Percentiles rank a stretch among this genome's conserved stretches.
Conservation (phyloP, 2,329 filamentous ascomycete species). For the Chlorencoelia australis region DNA sequence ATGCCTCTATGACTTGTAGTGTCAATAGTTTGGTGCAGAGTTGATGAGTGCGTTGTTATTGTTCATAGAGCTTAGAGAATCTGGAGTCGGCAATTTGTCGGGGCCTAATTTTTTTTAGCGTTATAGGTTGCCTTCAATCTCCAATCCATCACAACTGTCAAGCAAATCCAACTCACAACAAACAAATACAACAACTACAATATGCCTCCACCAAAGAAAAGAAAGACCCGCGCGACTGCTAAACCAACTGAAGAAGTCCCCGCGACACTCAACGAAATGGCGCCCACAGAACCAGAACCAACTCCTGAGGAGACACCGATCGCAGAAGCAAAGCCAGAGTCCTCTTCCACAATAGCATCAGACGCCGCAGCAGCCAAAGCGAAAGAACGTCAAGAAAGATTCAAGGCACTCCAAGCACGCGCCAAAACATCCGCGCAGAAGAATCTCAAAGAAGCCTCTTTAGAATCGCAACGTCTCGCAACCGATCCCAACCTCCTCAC, state of each 20-base stretch:
- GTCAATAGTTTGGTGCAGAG: too few relatives aligned
- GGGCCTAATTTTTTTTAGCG: too few relatives aligned
- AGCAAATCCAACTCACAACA: too few relatives aligned
- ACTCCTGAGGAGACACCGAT: slow-evolving; percentile 6
- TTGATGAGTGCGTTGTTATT: too few relatives aligned
- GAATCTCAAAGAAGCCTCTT: slow-evolving; percentile 76
- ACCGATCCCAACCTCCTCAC: slow-evolving; percentile 69
- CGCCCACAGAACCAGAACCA: slow-evolving; percentile 3
- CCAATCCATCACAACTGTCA: too few relatives aligned
- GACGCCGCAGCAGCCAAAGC: slow-evolving; percentile 35
- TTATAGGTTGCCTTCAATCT: too few relatives aligned
- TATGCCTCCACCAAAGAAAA: slow-evolving; percentile 38
- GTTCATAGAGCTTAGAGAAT: too few relatives aligned
- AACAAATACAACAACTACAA: too few relatives aligned
- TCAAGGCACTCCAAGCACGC: slow-evolving; percentile 78
- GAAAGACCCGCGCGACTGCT: slow-evolving; percentile 30
- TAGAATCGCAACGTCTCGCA: slow-evolving; percentile 69
- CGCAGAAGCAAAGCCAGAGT: slow-evolving; percentile 4
- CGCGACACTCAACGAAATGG: background rate
- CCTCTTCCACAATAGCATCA: slow-evolving; percentile 13
- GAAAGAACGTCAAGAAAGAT: slow-evolving; percentile 65
- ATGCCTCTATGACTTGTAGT: too few relatives aligned
- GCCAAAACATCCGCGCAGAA: slow-evolving; percentile 60
- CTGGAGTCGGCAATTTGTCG: too few relatives aligned
- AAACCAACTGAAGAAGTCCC: slow-evolving; percentile 10